phyloP scores from a whole-genome alignment of 139 green algal species.

The Desmodesmus armatus region DNA sequence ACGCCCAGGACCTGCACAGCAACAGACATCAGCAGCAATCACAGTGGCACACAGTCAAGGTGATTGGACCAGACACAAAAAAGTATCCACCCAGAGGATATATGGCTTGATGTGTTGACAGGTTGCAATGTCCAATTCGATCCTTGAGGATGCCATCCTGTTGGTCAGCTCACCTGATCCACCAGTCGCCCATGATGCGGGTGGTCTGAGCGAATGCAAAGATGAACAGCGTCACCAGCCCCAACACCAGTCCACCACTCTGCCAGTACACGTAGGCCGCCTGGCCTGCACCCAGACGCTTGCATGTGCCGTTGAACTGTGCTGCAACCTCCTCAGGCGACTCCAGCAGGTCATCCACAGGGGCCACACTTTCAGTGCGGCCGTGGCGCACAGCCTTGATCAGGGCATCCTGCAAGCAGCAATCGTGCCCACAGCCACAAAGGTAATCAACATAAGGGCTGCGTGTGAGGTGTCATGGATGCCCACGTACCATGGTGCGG shows the following conservation, averaged over 20 bases:
- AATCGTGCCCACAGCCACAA: background rate
- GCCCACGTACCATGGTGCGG: too few relatives aligned
- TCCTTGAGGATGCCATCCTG: too few relatives aligned
- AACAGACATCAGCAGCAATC: background rate
- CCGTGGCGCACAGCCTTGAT: slow-evolving; percentile 27
- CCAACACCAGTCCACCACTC: slow-evolving; percentile 54
- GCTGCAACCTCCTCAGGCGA: slow-evolving; percentile 48
- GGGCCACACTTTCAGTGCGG: background rate
- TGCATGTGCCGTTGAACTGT: slow-evolving; percentile 54
- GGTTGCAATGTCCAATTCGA: too few relatives aligned
- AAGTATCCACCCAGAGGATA: too few relatives aligned
- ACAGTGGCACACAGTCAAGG: background rate
- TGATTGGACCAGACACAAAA: too few relatives aligned
- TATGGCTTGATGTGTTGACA: too few relatives aligned
- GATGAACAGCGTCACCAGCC: slow-evolving; percentile 51
- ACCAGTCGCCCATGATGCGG: slow-evolving; percentile 58
- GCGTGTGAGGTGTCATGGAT: too few relatives aligned
- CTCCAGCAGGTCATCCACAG: slow-evolving; percentile 10
- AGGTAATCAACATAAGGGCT: background rate
- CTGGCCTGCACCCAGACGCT: slow-evolving; percentile 33
- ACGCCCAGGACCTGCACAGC: slow-evolving; percentile 27
- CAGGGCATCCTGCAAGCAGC: background rate
- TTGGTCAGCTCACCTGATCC: slow-evolving; percentile 49
- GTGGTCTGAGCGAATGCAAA: slow-evolving; percentile 64
- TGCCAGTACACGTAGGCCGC: slow-evolving; percentile 52